Percentiles rank a stretch among this genome's conserved stretches.
Conservation (phyloP, 345 rosid species). For the Melastoma malabathricum region DNA sequence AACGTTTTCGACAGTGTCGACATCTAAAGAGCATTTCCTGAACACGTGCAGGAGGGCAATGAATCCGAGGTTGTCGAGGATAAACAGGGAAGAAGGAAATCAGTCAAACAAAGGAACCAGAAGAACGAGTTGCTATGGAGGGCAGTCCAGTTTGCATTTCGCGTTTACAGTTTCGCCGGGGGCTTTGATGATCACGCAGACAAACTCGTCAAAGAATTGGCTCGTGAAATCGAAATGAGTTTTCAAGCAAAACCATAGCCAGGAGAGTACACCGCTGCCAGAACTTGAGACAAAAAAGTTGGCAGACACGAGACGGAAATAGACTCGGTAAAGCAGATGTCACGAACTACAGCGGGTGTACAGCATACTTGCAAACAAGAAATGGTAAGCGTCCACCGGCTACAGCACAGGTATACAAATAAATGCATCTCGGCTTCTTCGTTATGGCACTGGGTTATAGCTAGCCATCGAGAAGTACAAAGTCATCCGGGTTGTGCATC, state of each 20-base stretch:
- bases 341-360: too few relatives aligned
- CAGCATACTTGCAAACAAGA: too few relatives aligned
- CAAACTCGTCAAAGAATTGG: constrained; percentile 56
- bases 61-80: constrained; percentile 27
- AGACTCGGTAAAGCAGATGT: too few relatives aligned
- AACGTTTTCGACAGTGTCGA: neutral
- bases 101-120: constrained; percentile 15
- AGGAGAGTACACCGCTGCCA: too few relatives aligned
- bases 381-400: too few relatives aligned
- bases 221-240: constrained; percentile 60
- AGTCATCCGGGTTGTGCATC: neutral
- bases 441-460: too few relatives aligned
- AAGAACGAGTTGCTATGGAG: constrained; percentile 58
- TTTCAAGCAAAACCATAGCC: constrained; percentile 5
- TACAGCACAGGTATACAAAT: too few relatives aligned
- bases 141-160: constrained; percentile 75
- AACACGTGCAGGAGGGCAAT: constrained; percentile 41
- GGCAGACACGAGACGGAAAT: too few relatives aligned
- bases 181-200: constrained; percentile 86
- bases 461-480: too few relatives aligned
- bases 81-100: constrained; percentile 13
- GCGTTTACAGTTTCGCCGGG: constrained; percentile 74
- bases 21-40: neutral
- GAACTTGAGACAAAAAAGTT: too few relatives aligned
- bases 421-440: too few relatives aligned